phyloP scores from a whole-genome alignment of 73 alveolate species.

The Paramecium octaurelia region DNA sequence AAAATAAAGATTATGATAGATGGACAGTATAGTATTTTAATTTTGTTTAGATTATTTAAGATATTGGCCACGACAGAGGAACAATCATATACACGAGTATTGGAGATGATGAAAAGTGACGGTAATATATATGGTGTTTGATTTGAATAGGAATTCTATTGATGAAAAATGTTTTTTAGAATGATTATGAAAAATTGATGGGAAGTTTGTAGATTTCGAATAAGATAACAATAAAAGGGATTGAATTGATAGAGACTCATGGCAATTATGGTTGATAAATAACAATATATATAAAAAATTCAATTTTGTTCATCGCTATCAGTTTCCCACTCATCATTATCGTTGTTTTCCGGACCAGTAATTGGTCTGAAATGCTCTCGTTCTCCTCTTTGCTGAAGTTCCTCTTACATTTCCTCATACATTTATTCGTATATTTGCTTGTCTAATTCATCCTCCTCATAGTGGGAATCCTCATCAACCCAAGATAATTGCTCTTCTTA shows the following conservation, averaged over 20 bases:
- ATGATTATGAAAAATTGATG: background rate
- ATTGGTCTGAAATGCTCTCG: background rate
- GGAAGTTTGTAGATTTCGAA: background rate
- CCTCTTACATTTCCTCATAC: background rate
- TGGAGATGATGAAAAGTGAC: background rate
- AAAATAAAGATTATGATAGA: background rate
- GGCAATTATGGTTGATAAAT: background rate
- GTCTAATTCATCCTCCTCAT: conserved; percentile 11
- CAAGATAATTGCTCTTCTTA: background rate
- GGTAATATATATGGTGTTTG: background rate
- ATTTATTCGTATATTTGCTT: background rate
- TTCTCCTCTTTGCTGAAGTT: background rate
- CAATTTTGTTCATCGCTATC: background rate
- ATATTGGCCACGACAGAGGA: background rate
- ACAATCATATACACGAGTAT: background rate
- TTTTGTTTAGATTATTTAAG: background rate
- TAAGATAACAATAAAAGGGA: background rate
- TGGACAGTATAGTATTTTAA: background rate
- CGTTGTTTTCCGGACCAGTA: background rate
- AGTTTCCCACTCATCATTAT: conserved; percentile 7
- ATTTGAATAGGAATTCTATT: background rate
- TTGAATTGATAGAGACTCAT: background rate
- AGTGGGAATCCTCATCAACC: background rate
- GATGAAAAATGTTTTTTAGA: background rate
- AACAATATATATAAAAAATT: background rate